Percentiles rank a stretch among this genome's conserved stretches.
Evolutionary conservation across 1,284 basidiomycete species (phyloP).

Genomic region (Cutaneotrichosporon cutaneum): DNA sequence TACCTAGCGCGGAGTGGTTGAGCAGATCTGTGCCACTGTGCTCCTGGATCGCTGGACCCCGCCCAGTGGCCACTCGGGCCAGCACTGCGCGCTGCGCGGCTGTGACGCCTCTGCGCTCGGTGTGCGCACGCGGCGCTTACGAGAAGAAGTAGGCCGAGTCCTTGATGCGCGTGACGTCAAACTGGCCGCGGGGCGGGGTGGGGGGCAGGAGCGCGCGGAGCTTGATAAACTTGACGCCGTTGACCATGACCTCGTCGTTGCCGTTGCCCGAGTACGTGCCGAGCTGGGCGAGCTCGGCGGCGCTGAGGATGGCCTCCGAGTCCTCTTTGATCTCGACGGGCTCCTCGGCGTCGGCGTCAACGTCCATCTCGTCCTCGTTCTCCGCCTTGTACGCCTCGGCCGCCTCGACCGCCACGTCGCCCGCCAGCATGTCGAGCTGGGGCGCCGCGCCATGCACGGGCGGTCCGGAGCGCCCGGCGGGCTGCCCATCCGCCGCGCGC

Average conservation of each 20-base stretch:
- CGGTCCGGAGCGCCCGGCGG: neutral
- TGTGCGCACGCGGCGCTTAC: conserved; percentile 24
- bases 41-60: no score
- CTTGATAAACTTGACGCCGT: conserved; percentile 62
- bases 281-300: conserved; percentile 14
- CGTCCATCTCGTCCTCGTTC: neutral
- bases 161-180: conserved; percentile 82
- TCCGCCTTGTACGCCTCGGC: conserved; percentile 8
- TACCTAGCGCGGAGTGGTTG: neutral
- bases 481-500: conserved; percentile 2
- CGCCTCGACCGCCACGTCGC: conserved; percentile 13
- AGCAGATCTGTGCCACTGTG: no score
- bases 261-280: conserved; percentile 13
- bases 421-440: neutral
- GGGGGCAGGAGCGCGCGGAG: conserved; percentile 76
- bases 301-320: conserved; percentile 9
- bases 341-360: neutral
- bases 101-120: neutral
- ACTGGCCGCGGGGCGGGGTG: conserved; percentile 80
- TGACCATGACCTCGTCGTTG: conserved; percentile 15
- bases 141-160: conserved; percentile 83
- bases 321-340: conserved; percentile 27
- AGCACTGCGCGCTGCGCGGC: neutral
- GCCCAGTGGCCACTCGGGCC: no score
- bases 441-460: neutral